Conservation (phyloP, 2,329 filamentous ascomycete species). For the Pezicula radicicola region DNA sequence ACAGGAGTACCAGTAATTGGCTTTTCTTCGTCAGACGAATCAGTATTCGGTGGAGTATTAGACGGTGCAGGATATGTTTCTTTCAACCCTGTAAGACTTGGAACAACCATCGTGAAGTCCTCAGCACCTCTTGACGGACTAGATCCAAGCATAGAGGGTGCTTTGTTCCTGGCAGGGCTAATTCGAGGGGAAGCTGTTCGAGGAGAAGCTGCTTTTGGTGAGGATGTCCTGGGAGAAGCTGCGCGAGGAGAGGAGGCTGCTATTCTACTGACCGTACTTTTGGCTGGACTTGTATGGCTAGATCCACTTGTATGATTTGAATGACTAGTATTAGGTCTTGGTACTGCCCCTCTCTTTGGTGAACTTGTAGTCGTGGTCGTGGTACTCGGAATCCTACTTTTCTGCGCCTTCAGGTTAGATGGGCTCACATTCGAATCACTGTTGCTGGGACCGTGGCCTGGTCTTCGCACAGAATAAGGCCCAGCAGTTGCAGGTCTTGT, state of each 20-base stretch:
- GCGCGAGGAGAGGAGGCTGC: slow-evolving; percentile 7
- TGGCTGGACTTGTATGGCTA: slow-evolving; percentile 39
- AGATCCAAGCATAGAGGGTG: slow-evolving; percentile 16
- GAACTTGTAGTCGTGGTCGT: slow-evolving; percentile 42
- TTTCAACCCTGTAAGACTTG: slow-evolving; percentile 38
- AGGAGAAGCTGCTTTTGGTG: neutral
- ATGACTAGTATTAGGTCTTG: slow-evolving; percentile 31
- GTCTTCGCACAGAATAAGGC: slow-evolving; percentile 57
- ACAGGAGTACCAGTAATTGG: slow-evolving; percentile 16
- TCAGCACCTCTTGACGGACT: slow-evolving; percentile 48
- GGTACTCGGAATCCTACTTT: slow-evolving; percentile 46
- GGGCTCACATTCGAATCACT: slow-evolving; percentile 27
- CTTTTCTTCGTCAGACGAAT: slow-evolving; percentile 36
- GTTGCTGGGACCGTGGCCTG: slow-evolving; percentile 23
- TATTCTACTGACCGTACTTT: slow-evolving; percentile 22
- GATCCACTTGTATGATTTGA: slow-evolving; percentile 28
- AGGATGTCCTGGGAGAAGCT: neutral
- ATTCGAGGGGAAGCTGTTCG: slow-evolving; percentile 9
- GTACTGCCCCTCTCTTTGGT: slow-evolving; percentile 26
- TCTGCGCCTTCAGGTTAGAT: slow-evolving; percentile 36
- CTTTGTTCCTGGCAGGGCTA: slow-evolving; percentile 16
- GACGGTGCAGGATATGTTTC: slow-evolving; percentile 20
- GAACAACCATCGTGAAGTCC: slow-evolving; percentile 51
- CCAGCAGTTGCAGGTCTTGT: slow-evolving; percentile 62
- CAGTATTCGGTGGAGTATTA: slow-evolving; percentile 31